A percentile compares a stretch with the other conserved stretches of the same genome.
Conservation (phyloP, 352 stramenopile genomes). For the Phytophthora podocarpi region DNA sequence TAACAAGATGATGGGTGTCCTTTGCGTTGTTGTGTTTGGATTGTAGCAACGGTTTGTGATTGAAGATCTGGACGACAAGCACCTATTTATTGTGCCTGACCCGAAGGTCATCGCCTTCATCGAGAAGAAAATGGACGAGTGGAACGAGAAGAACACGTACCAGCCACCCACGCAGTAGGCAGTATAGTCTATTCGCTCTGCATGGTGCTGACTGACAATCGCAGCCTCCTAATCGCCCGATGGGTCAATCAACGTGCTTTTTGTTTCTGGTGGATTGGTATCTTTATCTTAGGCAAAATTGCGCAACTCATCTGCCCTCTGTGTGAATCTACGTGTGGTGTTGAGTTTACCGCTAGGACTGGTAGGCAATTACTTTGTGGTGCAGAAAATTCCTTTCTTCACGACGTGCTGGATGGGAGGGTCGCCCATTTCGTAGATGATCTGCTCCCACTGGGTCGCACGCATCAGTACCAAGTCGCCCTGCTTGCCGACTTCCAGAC, state of each 20-base stretch:
- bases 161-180: constrained; percentile 65
- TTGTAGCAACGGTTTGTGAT: constrained; percentile 85
- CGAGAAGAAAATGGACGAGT: constrained; percentile 91
- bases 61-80: constrained; percentile 83
- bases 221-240: no score
- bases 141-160: constrained; percentile 91
- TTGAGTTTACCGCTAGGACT: background rate
- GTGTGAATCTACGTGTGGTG: constrained; percentile 1
- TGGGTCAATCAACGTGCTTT: constrained; percentile 2
- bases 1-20: background rate
- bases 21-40: constrained; percentile 1
- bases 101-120: constrained; percentile 85
- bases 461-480: constrained; percentile 74
- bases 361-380: constrained; percentile 10
- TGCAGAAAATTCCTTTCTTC: constrained; percentile 63
- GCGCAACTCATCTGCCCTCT: constrained; percentile 1
- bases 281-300: constrained; percentile 19
- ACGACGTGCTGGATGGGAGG: constrained; percentile 79
- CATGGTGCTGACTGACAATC: no score
- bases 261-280: background rate
- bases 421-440: constrained; percentile 89
- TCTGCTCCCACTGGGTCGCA: constrained; percentile 79
- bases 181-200: background rate
- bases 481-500: constrained; percentile 77
- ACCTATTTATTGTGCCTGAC: constrained; percentile 88